Evolutionary conservation across 2,329 filamentous ascomycete genomes (phyloP).

Genomic region (Zymoseptoria crescenta): DNA sequence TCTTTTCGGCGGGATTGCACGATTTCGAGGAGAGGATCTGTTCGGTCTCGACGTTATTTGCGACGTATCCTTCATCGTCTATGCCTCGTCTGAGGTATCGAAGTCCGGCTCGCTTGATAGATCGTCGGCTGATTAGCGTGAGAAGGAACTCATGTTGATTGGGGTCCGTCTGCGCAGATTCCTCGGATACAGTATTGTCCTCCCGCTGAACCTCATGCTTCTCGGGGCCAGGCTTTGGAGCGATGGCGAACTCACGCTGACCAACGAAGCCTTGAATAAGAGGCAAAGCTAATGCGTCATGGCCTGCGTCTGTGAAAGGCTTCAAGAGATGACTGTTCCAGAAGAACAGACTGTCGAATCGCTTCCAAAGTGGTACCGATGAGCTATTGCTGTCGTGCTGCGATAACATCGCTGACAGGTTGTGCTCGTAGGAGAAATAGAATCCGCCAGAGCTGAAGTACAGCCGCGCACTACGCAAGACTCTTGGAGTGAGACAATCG

Average conservation of each 20-base stretch:
- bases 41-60: constrained; percentile 91
- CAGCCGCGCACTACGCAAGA: constrained; percentile 74
- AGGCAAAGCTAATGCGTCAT: constrained; percentile 65
- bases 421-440: constrained; percentile 91
- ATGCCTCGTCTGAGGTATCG: constrained; percentile 85
- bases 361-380: constrained; percentile 58
- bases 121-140: constrained; percentile 87
- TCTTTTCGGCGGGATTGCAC: constrained; percentile 55
- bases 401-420: constrained; percentile 64
- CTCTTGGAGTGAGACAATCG: constrained; percentile 63
- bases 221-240: constrained; percentile 19
- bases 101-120: constrained; percentile 75
- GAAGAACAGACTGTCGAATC: constrained; percentile 67
- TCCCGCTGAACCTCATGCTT: constrained; percentile 22
- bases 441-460: constrained; percentile 79
- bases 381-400: constrained; percentile 32
- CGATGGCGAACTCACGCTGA: constrained; percentile 63
- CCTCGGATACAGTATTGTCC: constrained; percentile 6
- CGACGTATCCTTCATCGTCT: constrained; percentile 79
- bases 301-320: constrained; percentile 66
- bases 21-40: constrained; percentile 71
- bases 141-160: constrained; percentile 54
- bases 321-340: constrained; percentile 76
- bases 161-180: constrained; percentile 1
- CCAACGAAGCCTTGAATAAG: constrained; percentile 92